A percentile compares a stretch with the other conserved stretches of the same genome.
Evolutionary conservation across 2,329 filamentous ascomycete genomes (phyloP).

Genomic region (Neonectria coccinea): DNA sequence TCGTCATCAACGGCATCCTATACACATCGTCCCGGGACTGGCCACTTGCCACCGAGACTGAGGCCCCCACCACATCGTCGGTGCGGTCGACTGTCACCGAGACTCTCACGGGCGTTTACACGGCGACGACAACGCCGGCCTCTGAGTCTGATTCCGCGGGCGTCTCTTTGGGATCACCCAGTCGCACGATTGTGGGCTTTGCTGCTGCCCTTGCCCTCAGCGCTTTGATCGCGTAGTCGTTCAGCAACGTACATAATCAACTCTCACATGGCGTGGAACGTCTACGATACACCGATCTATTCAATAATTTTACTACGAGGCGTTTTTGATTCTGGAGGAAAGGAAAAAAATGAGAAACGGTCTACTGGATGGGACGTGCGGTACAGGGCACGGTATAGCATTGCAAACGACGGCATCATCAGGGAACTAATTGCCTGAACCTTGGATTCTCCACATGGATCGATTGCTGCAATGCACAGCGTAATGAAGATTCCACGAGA

Average conservation of each 20-base stretch:
- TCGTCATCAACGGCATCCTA: constrained; percentile 71
- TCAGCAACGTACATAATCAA: background rate
- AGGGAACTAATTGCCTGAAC: background rate
- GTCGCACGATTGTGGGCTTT: constrained; percentile 25
- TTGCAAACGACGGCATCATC: background rate
- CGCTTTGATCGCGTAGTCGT: background rate
- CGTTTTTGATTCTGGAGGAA: constrained; percentile 7
- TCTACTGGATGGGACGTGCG: background rate
- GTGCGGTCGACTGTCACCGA: constrained; percentile 35
- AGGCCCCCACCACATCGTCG: constrained; percentile 40
- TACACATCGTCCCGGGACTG: constrained; percentile 58
- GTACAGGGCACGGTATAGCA: background rate
- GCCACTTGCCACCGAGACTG: constrained; percentile 48
- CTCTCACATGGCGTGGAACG: background rate
- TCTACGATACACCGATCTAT: background rate
- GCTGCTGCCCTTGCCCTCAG: constrained; percentile 26
- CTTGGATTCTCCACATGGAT: constrained; percentile 1
- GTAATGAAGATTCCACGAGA: constrained; percentile 21
- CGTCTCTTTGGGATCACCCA: constrained; percentile 13
- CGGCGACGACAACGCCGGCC: constrained; percentile 50
- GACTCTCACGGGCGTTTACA: constrained; percentile 50
- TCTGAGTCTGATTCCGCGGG: constrained; percentile 37
- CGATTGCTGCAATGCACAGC: background rate
- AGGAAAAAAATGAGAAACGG: constrained; percentile 1
- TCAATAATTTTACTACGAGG: constrained; percentile 3